Percentiles rank a stretch among this genome's conserved stretches.
These are phyloP conservation scores for Aureobasidium lini DNA, from an alignment of 2,329 filamentous ascomycete genomes.

Conservation along the genomic window DNA sequence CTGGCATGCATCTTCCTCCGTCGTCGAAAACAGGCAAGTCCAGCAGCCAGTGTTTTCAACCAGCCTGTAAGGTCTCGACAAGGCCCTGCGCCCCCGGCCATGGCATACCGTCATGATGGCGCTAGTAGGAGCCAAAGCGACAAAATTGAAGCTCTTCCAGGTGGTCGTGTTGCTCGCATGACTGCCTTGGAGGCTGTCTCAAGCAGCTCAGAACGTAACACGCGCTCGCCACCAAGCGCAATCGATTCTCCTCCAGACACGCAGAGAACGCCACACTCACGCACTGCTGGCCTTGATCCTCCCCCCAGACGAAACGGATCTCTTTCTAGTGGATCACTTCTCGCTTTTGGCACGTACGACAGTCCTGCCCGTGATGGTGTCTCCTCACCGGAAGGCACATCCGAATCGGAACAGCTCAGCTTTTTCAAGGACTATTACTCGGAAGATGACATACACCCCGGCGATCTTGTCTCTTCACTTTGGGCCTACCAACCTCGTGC, in stretches of 20 bases:
- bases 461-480: slow-evolving; percentile 80
- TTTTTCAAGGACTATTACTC: slow-evolving; percentile 99
- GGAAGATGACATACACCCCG: slow-evolving; percentile 87
- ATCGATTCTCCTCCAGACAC: slow-evolving; percentile 53
- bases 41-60: slow-evolving; percentile 73
- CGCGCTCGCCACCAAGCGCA: slow-evolving; percentile 40
- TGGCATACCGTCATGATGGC: slow-evolving; percentile 35
- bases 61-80: slow-evolving; percentile 65
- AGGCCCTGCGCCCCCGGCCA: slow-evolving; percentile 25
- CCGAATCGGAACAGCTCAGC: slow-evolving; percentile 88
- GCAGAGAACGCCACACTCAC: slow-evolving; percentile 37
- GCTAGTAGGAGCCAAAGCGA: slow-evolving; percentile 27
- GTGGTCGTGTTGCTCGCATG: slow-evolving; percentile 90
- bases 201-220: slow-evolving; percentile 47
- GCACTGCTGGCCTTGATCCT: slow-evolving; percentile 43
- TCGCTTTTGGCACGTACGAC: slow-evolving; percentile 44
- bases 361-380: slow-evolving; percentile 69
- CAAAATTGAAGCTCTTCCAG: slow-evolving; percentile 64
- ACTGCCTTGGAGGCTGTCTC: slow-evolving; percentile 77
- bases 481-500: slow-evolving; percentile 97
- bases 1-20: slow-evolving; percentile 52
- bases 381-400: slow-evolving; percentile 82
- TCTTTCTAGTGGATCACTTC: slow-evolving; percentile 73
- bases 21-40: slow-evolving; percentile 49
- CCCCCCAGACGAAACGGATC: slow-evolving; percentile 71